phyloP scores from a whole-genome alignment of 2,329 filamentous ascomycete species.

The Claviceps arundinis region DNA sequence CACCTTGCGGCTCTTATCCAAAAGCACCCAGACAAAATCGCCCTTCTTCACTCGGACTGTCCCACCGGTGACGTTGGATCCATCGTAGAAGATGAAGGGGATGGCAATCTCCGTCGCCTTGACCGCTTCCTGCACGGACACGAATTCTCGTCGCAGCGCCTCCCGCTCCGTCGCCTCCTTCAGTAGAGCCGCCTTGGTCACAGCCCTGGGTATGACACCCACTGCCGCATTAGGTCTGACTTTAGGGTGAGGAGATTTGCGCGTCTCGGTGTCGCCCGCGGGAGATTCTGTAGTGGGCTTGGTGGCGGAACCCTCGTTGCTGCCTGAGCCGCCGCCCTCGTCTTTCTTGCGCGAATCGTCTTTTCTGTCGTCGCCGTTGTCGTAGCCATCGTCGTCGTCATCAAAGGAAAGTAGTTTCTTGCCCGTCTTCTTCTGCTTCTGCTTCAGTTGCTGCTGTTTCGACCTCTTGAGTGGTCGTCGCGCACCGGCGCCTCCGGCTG shows the following conservation, averaged over 20 bases:
- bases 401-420: slow-evolving; percentile 21
- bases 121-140: slow-evolving; percentile 70
- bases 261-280: slow-evolving; percentile 7
- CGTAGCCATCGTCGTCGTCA: slow-evolving; percentile 32
- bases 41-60: slow-evolving; percentile 82
- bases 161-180: slow-evolving; percentile 71
- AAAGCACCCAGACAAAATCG: slow-evolving; percentile 81
- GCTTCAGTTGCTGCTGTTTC: neutral
- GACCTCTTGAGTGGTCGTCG: slow-evolving; percentile 16
- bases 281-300: slow-evolving; percentile 2
- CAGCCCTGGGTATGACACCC: slow-evolving; percentile 51
- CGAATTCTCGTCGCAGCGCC: slow-evolving; percentile 68
- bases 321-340: slow-evolving; percentile 29
- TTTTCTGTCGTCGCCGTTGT: slow-evolving; percentile 19
- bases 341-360: slow-evolving; percentile 51
- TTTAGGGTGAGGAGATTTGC: slow-evolving; percentile 19
- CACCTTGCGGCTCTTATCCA: slow-evolving; percentile 83
- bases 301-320: neutral
- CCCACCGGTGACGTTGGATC: slow-evolving; percentile 76
- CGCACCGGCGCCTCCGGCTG: slow-evolving; percentile 11
- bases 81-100: slow-evolving; percentile 95
- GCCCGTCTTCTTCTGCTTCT: slow-evolving; percentile 30
- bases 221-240: slow-evolving; percentile 51
- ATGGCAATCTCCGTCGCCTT: slow-evolving; percentile 82
- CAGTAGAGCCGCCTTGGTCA: slow-evolving; percentile 60